Evolutionary conservation across 495 filamentous ascomycete genomes (phyloP), one percentile per base, ranked within the genome.

Genomic region (Annulohypoxylon maeteangense): DNA sequence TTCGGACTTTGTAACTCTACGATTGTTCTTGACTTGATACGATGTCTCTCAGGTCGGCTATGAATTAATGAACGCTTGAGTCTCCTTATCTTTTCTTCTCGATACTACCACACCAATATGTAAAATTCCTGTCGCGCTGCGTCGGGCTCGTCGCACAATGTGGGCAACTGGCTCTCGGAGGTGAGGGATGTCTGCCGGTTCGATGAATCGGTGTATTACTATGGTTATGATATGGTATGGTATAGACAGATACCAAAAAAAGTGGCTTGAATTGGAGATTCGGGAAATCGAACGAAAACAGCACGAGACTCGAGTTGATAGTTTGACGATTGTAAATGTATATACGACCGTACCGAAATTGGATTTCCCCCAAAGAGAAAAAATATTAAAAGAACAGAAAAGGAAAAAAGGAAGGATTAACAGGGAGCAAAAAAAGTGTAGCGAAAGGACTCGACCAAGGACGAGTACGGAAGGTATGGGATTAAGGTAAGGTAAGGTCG

Each of bases 401-500:
- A 31, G 51, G 56, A 53, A 51, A 45, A 56, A 55, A 60, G 51
- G 47, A 64, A 53, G 38, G 63, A 62, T 72, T 67, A 68, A 68
- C 38, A 69, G 50, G 2, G 61, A 65, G 65, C 40, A 56, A 54
- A 57, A 40, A 27, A 65, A 27, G 38, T 57, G 60, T 65, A 73
- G 65, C 65, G 65, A 69, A 69, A 65, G 65, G 65, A 73, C 65
- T 73, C 65, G 70, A 66, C 56, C 50, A 47, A 36, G 40, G 62
- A 66, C 56, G 42, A 66, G 68, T 66, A 60, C 18, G 70, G 61
- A 63, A 67, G 71, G 58, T 71, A 65, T 62, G 72, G 51, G 58
- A 75, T 70, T 67, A 63, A 63, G 56, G 58, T 63, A 60, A 62
- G 72, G 45, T 69, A 70, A 70, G 73, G 66, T 60, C 60, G 68